Evolutionary conservation across 106 monocot genomes (phyloP).

Genomic region (Apostasia ramifera): DNA sequence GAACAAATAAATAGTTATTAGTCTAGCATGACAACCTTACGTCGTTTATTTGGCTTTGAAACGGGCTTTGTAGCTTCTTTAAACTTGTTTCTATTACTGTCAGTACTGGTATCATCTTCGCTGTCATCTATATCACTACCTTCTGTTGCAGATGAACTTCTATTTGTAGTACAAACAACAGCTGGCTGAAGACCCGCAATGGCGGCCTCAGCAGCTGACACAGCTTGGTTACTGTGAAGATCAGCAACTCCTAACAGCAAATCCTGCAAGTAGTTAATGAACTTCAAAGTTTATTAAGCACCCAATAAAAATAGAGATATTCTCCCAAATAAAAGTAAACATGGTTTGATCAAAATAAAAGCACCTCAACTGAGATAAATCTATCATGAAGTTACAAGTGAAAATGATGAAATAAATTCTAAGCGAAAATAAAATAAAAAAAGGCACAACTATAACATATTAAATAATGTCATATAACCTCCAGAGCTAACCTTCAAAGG

Average conservation of each 20-base stretch:
- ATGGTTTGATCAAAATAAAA: too few species aligned
- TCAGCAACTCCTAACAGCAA: slow-evolving; percentile 88
- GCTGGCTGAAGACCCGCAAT: slow-evolving; percentile 19
- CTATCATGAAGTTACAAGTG: too few species aligned
- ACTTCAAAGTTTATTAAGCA: not conserved
- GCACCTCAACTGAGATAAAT: too few species aligned
- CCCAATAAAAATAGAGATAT: too few species aligned
- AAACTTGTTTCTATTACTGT: not conserved
- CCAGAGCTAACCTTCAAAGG: too few species aligned
- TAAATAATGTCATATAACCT: too few species aligned
- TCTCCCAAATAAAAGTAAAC: too few species aligned
- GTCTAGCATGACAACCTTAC: slow-evolving; percentile 59
- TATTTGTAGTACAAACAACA: not conserved
- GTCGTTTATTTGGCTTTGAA: slow-evolving; percentile 36
- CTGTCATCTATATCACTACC: slow-evolving; percentile 24
- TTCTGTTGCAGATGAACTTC: slow-evolving; percentile 19
- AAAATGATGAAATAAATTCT: too few species aligned
- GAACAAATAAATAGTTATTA: slow-evolving; percentile 12
- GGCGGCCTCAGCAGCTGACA: slow-evolving; percentile 62
- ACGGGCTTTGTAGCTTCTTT: not conserved
- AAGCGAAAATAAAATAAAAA: too few species aligned
- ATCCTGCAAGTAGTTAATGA: slow-evolving; percentile 43
- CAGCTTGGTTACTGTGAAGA: slow-evolving; percentile 62
- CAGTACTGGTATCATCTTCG: not conserved
- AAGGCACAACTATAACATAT: too few species aligned